Percentiles rank a stretch among this genome's conserved stretches.
These are phyloP conservation scores for Pythium guiyangense DNA, from an alignment of 352 stramenopile genomes.

Conservation along the genomic window DNA sequence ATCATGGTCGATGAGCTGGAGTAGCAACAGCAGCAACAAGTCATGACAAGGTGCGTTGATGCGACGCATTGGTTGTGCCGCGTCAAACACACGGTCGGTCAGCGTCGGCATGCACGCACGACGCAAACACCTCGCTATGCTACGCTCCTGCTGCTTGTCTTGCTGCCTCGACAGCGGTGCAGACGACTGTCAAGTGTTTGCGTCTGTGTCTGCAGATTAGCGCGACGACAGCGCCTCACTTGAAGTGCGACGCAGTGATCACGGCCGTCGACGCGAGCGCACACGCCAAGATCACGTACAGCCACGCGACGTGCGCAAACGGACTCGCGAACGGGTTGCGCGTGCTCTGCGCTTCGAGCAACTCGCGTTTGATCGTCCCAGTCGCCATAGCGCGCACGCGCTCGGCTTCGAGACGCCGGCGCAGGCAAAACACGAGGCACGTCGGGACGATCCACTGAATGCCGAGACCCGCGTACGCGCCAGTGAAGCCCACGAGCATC, in stretches of 20 bases:
- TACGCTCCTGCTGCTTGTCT: no score
- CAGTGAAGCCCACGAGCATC: constrained; percentile 85
- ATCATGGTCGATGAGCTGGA: no score
- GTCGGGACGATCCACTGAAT: constrained; percentile 87
- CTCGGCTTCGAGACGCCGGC: constrained; percentile 43
- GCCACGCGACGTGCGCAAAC: constrained; percentile 57
- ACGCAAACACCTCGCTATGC: no score
- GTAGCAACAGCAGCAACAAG: no score
- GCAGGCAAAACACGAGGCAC: constrained; percentile 70
- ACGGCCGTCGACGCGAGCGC: constrained; percentile 54
- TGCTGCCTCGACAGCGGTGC: no score
- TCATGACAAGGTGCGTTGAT: no score
- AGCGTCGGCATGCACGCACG: no score
- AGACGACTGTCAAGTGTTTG: no score
- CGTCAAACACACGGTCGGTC: no score
- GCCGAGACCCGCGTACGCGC: constrained; percentile 77
- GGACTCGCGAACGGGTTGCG: constrained; percentile 76
- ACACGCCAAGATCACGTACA: constrained; percentile 63
- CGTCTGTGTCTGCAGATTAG: background rate
- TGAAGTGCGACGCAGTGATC: constrained; percentile 65
- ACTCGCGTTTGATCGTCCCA: background rate
- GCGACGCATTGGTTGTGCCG: no score
- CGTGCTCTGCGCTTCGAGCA: constrained; percentile 9
- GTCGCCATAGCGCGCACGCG: background rate
- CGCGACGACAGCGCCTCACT: background rate